phyloP scores from a whole-genome alignment of 1,139 yeast genomes.

The Pichia kudriavzevii region DNA sequence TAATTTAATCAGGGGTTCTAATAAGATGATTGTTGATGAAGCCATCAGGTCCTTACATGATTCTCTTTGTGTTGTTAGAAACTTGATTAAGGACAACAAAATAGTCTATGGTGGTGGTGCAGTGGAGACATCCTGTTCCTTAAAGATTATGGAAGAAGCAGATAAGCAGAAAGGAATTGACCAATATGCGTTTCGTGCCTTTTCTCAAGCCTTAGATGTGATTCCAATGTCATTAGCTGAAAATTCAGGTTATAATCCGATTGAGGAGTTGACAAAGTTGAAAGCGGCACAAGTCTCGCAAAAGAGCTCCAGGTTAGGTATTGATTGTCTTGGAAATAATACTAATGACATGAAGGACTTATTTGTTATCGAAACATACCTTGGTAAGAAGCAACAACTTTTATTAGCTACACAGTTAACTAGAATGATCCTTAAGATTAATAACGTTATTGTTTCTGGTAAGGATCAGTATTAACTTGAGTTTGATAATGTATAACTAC shows the following conservation, averaged over 20 bases:
- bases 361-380: conserved; percentile 93
- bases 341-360: conserved; percentile 86
- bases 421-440: conserved; percentile 94
- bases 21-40: conserved; percentile 96
- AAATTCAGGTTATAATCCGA: conserved; percentile 91
- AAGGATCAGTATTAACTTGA: conserved; percentile 24
- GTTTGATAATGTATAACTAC: too few relatives aligned
- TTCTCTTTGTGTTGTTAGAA: conserved; percentile 94
- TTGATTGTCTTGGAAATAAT: conserved; percentile 87
- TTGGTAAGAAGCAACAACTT: conserved; percentile 94
- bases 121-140: conserved; percentile 87
- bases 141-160: conserved; percentile 88
- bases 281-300: conserved; percentile 82
- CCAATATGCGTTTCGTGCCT: conserved; percentile 96
- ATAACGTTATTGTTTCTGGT: conserved; percentile 76
- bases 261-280: conserved; percentile 76
- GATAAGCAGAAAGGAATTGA: conserved; percentile 91
- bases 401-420: conserved; percentile 93
- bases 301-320: conserved; percentile 67
- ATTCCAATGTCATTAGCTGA: conserved; percentile 95
- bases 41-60: conserved; percentile 96
- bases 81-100: conserved; percentile 82
- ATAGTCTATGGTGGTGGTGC: conserved; percentile 99
- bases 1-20: conserved; percentile 88
- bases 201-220: conserved; percentile 81